Base-by-base conservation (phyloP, 2,329 filamentous ascomycete species). In the Aureobasidium musti region DNA sequence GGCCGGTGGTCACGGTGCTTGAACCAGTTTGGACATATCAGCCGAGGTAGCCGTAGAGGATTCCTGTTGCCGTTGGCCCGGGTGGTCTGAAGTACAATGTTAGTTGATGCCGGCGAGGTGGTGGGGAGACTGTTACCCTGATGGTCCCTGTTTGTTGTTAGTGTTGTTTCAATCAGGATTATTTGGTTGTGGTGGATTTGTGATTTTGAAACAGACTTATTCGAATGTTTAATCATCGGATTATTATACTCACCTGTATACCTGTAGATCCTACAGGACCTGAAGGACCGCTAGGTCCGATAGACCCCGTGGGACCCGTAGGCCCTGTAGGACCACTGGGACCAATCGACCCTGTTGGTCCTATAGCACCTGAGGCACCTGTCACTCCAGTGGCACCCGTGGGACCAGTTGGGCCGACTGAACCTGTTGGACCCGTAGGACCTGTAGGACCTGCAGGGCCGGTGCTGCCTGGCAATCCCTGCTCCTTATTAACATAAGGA, bases 21-120 rank as follows among this genome's bases (percentile, higher is more conserved):
- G 65, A 67, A 5, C 72, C 73, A 4, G 70, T 72, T 30, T 75
- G 73, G 0, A 73, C 69, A 30, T 72, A 75, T 67, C 73, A 75
- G 57, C 74, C 73, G 17, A 73, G 61, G 43, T 74, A 75, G 41
- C 68, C 69, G 66, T 70, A 75, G 14, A 68, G 57, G 8, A 63
- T 67, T 5, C 54, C 60, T 7, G 69, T 52, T 8, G 63, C 69
- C 7, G 66, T 49, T 10, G 70, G 63, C 1, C 70, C 66, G 7
- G 60, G 10, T 2, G 66, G 66, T 30, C 66, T 61, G 39, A 28
- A 39, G 21, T 2, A 2, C 23, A 13, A 14, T 10, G 43, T 47
- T 47, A 47, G 43, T 47, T 14, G 11, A 8, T 13, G 4, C 26
- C 17, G 21, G 5, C 3, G 17, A 11, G 3, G 2, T 17, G 21